phyloP scores from a whole-genome alignment of 2,329 filamentous ascomycete genomes.

The Mariannaea elegans region DNA sequence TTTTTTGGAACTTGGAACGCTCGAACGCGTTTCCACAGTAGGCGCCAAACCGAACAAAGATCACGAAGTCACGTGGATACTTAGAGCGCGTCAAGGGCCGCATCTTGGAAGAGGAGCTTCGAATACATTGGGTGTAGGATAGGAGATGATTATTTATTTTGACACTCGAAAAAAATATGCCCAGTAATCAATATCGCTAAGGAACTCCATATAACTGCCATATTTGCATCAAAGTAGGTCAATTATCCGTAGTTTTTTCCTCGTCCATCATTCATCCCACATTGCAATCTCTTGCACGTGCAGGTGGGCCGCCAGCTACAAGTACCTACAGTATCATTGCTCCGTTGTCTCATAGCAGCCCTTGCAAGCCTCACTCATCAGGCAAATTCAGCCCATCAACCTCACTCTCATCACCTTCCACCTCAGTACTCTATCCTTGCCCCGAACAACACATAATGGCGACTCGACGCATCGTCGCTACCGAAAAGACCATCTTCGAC shows the following conservation, averaged over 20 bases:
- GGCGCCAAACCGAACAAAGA: conserved; percentile 25
- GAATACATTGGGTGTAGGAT: not conserved
- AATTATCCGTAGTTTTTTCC: not conserved
- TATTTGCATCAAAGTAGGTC: too few species aligned
- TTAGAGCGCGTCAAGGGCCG: conserved; percentile 9
- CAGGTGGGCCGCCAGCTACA: conserved; percentile 31
- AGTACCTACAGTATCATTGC: not conserved
- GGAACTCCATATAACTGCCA: too few species aligned
- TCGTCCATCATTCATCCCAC: not conserved
- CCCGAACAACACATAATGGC: conserved; percentile 63
- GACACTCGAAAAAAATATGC: too few species aligned
- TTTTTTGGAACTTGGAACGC: conserved; percentile 17
- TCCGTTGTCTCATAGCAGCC: conserved; percentile 18
- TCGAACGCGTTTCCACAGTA: conserved; percentile 26
- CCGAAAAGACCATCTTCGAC: conserved; percentile 73
- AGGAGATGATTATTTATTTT: not conserved
- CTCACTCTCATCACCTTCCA: conserved; percentile 12
- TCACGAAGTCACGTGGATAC: conserved; percentile 40
- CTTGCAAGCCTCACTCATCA: not conserved
- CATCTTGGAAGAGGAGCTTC: not conserved
- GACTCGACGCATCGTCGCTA: conserved; percentile 70
- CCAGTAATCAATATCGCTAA: too few species aligned
- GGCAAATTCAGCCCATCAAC: conserved; percentile 6
- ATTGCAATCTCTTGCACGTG: conserved; percentile 31
- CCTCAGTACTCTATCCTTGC: conserved; percentile 19